Percentiles rank a stretch among this genome's conserved stretches.
phyloP scores from a whole-genome alignment of 495 filamentous ascomycete genomes.

The Penicillium lividum region DNA sequence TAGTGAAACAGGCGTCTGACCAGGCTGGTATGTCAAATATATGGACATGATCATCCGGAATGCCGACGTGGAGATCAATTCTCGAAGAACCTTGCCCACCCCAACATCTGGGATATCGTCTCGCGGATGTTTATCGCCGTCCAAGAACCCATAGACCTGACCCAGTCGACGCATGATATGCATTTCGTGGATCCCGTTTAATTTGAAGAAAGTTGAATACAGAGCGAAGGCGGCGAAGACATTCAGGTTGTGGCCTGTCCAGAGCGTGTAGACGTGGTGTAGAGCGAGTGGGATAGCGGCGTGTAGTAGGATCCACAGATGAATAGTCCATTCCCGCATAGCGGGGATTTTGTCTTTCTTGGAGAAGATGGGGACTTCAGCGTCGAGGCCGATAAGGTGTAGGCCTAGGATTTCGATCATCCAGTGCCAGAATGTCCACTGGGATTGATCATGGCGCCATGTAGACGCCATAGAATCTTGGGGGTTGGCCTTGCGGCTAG shows the following conservation, averaged over 20 bases:
- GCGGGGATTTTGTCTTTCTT: slow-evolving; percentile 31
- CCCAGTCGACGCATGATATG: slow-evolving; percentile 30
- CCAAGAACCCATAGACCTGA: slow-evolving; percentile 28
- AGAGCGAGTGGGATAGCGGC: slow-evolving; percentile 23
- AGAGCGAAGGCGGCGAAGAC: slow-evolving; percentile 21
- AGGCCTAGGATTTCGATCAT: slow-evolving; percentile 27
- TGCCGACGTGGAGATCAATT: slow-evolving; percentile 26
- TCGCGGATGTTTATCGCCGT: slow-evolving; percentile 32
- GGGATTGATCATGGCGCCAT: slow-evolving; percentile 28
- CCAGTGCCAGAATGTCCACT: slow-evolving; percentile 27
- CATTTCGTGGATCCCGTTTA: slow-evolving; percentile 29
- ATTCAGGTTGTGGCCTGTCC: slow-evolving; percentile 18
- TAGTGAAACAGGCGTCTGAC: slow-evolving; percentile 29
- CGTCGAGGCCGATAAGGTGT: slow-evolving; percentile 22
- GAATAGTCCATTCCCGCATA: slow-evolving; percentile 24
- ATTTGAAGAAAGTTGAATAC: slow-evolving; percentile 28
- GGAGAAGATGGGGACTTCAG: slow-evolving; percentile 23
- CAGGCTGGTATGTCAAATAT: slow-evolving; percentile 33
- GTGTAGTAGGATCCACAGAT: slow-evolving; percentile 30
- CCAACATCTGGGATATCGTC: slow-evolving; percentile 32
- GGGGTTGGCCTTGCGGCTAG: slow-evolving; percentile 17
- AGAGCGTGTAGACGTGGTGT: slow-evolving; percentile 25
- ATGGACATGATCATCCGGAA: slow-evolving; percentile 29
- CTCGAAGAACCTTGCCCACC: slow-evolving; percentile 26
- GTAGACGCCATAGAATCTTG: slow-evolving; percentile 33